Percentiles rank a stretch among this genome's conserved stretches.
These are phyloP conservation scores for Wickerhamomyces kurtzmanii DNA, from an alignment of 805 yeast genomes.

Conservation along the genomic window DNA sequence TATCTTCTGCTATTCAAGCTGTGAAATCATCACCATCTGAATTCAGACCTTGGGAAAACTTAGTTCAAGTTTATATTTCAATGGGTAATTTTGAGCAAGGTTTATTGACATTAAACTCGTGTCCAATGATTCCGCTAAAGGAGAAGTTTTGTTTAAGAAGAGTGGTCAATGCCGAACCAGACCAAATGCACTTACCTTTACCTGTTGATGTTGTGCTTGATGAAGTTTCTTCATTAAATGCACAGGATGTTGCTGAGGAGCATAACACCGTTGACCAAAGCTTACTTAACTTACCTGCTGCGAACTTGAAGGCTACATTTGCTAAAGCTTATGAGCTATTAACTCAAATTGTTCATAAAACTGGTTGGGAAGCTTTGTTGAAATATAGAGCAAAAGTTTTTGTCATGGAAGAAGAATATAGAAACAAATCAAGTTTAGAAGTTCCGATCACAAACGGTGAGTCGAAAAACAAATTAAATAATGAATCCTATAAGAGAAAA, in stretches of 20 bases:
- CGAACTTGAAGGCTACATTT: constrained; percentile 51
- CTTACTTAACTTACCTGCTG: constrained; percentile 55
- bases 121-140: constrained; percentile 68
- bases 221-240: constrained; percentile 58
- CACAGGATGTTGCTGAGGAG: constrained; percentile 55
- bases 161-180: constrained; percentile 40
- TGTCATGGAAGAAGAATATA: constrained; percentile 60
- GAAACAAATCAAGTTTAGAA: constrained; percentile 18
- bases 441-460: constrained; percentile 1
- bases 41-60: constrained; percentile 62
- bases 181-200: constrained; percentile 61
- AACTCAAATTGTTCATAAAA: constrained; percentile 52
- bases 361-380: constrained; percentile 67
- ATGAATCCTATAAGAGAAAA: constrained; percentile 46
- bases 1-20: constrained; percentile 50
- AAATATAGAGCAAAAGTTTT: constrained; percentile 53
- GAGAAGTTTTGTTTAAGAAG: constrained; percentile 57
- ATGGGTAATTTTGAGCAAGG: constrained; percentile 64
- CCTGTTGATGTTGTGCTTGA: constrained; percentile 67
- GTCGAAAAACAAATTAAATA: constrained; percentile 4
- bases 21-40: constrained; percentile 69
- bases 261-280: constrained; percentile 57
- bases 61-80: constrained; percentile 55
- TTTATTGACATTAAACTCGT: constrained; percentile 61
- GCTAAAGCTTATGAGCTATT: constrained; percentile 49